Conservation (phyloP, 805 yeast species). For the Teunomyces tritomae region DNA sequence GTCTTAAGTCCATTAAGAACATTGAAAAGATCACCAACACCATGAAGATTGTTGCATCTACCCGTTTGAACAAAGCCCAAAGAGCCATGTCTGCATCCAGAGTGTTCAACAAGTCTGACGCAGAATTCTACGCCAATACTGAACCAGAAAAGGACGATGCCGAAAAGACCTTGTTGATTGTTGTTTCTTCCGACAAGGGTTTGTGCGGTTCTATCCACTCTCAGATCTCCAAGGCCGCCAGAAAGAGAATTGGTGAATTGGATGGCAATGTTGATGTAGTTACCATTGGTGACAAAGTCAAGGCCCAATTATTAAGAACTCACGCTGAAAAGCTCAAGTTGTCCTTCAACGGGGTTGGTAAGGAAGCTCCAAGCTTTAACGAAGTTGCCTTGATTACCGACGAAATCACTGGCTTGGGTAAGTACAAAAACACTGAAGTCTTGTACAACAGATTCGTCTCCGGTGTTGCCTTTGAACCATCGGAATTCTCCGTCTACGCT, state of each 20-base stretch:
- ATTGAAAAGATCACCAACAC: conserved; percentile 99
- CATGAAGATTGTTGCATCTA: conserved; percentile 98
- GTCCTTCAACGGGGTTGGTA: conserved; percentile 89
- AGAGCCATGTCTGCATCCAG: conserved; percentile 89
- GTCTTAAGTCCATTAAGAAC: conserved; percentile 97
- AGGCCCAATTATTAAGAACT: conserved; percentile 84
- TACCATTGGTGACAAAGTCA: conserved; percentile 92
- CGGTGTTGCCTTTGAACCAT: conserved; percentile 89
- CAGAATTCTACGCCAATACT: conserved; percentile 74
- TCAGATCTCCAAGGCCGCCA: conserved; percentile 86
- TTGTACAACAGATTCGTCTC: conserved; percentile 84
- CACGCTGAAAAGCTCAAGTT: conserved; percentile 65
- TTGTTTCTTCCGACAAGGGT: conserved; percentile 95
- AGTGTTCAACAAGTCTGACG: conserved; percentile 76
- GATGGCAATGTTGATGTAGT: conserved; percentile 72
- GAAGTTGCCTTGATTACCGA: conserved; percentile 90
- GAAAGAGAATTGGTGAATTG: conserved; percentile 58
- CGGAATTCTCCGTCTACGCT: conserved; percentile 62
- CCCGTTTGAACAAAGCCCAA: conserved; percentile 93
- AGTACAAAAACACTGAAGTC: conserved; percentile 76
- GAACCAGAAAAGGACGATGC: conserved; percentile 64
- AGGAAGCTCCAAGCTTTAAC: conserved; percentile 90
- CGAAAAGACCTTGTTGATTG: conserved; percentile 75
- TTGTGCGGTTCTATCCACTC: conserved; percentile 98
- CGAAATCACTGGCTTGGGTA: conserved; percentile 66